A percentile compares a stretch with the other conserved stretches of the same genome.
These are phyloP conservation scores for Luvunga scandens DNA, from an alignment of 345 rosid species.

Conservation along the genomic window DNA sequence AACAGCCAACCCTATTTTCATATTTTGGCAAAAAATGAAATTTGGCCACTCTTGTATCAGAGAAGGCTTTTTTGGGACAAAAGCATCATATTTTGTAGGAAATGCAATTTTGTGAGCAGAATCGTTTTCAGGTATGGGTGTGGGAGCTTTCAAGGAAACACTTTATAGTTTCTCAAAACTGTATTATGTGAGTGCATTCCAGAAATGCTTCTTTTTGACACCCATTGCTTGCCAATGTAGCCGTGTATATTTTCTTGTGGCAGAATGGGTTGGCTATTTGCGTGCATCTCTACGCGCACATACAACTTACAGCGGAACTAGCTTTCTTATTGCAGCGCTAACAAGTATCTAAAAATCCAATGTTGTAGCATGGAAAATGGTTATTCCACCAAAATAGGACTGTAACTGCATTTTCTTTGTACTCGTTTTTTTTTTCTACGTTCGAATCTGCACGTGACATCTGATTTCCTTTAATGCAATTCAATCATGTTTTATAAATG, in stretches of 20 bases:
- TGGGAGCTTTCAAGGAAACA: neutral
- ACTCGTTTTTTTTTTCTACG: no score
- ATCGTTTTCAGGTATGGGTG: neutral
- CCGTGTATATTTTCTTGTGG: neutral
- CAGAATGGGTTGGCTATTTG: neutral
- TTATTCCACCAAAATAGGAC: neutral
- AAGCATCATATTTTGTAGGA: neutral
- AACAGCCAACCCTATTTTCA: conserved; percentile 60
- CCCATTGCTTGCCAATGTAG: neutral
- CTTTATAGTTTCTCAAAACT: neutral
- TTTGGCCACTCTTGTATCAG: neutral
- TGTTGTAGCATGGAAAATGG: neutral
- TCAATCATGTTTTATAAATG: no score
- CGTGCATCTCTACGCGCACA: neutral
- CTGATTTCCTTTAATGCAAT: no score
- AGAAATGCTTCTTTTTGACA: neutral
- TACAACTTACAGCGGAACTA: neutral
- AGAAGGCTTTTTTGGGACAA: neutral
- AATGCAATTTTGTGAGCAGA: neutral
- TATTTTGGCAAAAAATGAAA: conserved; percentile 50
- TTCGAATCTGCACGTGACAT: no score
- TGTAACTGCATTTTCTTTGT: neutral
- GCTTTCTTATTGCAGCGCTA: neutral
- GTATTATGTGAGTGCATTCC: neutral
- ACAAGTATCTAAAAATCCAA: neutral